These are phyloP conservation scores for Tinospora cordifolia DNA, from an alignment of 164 flowering plant genomes.

Conservation along the genomic window DNA sequence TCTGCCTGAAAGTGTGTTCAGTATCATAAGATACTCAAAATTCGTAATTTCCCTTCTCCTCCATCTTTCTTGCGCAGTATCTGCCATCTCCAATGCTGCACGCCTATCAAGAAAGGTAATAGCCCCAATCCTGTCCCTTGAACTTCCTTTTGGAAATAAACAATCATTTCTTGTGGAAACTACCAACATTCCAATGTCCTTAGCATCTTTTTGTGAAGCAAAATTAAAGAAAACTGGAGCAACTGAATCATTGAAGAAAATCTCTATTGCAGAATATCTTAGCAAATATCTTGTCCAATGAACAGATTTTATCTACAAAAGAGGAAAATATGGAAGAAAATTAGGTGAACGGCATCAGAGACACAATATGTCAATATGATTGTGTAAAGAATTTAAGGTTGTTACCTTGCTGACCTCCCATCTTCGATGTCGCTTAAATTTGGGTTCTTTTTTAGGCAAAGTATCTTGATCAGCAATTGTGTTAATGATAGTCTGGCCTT, in stretches of 20 bases:
- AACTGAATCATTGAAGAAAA: slow-evolving; percentile 72
- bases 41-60: slow-evolving; percentile 92
- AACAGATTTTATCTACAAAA: slow-evolving; percentile 72
- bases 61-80: slow-evolving; percentile 88
- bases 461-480: slow-evolving; percentile 23
- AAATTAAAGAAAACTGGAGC: slow-evolving; percentile 87
- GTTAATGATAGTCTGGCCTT: slow-evolving; percentile 30
- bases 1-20: slow-evolving; percentile 90
- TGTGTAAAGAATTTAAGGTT: not conserved
- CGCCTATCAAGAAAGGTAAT: slow-evolving; percentile 89
- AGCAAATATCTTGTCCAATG: slow-evolving; percentile 97
- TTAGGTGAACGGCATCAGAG: not conserved
- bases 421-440: slow-evolving; percentile 73
- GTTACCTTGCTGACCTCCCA: slow-evolving; percentile 78
- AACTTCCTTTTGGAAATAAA: slow-evolving; percentile 57
- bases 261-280: slow-evolving; percentile 82
- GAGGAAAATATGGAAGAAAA: slow-evolving; percentile 9
- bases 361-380: not conserved
- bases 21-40: slow-evolving; percentile 91
- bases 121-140: slow-evolving; percentile 56
- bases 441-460: slow-evolving; percentile 31
- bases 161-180: slow-evolving; percentile 79
- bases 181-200: slow-evolving; percentile 78
- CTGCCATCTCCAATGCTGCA: slow-evolving; percentile 85
- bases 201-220: slow-evolving; percentile 70